Base-by-base conservation (phyloP, 2,329 filamentous ascomycete genomes). In the Fonsecaea pugnacius region DNA sequence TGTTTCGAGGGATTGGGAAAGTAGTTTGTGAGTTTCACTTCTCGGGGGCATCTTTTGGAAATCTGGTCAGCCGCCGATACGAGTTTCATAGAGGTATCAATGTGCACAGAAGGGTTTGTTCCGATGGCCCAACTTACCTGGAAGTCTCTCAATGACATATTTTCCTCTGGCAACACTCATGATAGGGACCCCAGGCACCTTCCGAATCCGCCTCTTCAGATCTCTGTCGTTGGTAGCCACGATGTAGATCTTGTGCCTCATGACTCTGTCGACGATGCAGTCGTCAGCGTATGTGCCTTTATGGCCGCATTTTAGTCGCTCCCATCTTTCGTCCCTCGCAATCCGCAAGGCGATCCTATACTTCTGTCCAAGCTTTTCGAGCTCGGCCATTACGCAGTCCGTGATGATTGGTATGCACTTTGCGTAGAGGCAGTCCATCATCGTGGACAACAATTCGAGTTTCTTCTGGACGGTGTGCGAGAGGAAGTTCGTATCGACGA, bases 351-450 rank as follows among this genome's bases (percentile, higher is more conserved):
- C 93, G 61, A 98, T 87, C 7, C 93, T 83, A 79, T 96, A 99
- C 75, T 95, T 95, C 2, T 87, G 86, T 0, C 94, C 93, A 9
- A 97, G 83, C 76, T 96, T 96, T 75, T 96, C 92, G 69, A 97
- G 78, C 77, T 96, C 92, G 61, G 88, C 89, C 85, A 93, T 89
- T 70, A 89, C 88, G 80, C 90, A 93, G 70, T 87, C 85, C 1
- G 92, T 96, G 70, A 98, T 92, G 69, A 95, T 89, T 18, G 92
- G 92, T 24, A 88, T 91, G 76, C 91, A 95, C 73, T 96, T 96
- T 18, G 94, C 94, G 76, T 93, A 96, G 4, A 99, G 84, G 60
- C 91, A 90, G 76, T 97, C 92, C 91, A 97, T 96, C 82, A 97
- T 91, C 2, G 89, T 88, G 66, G 94, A 89, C 21, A 96, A 84